Percentiles rank a stretch among this genome's conserved stretches.
Evolutionary conservation across 257 asterid species (phyloP).

Genomic region (Solanum piurae): DNA sequence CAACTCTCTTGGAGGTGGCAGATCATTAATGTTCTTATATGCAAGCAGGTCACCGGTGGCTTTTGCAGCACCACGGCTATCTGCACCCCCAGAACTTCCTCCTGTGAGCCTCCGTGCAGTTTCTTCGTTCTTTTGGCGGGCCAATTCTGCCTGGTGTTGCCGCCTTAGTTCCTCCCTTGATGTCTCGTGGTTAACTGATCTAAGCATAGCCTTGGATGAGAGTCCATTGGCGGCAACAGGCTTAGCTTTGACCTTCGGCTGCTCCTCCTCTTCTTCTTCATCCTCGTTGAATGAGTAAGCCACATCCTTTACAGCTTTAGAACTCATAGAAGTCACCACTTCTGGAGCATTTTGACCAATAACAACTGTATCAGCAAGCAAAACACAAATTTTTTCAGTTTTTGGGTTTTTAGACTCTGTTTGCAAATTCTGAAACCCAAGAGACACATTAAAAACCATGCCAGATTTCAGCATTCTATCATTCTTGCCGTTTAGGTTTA

Average conservation of each 20-base stretch:
- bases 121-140: conserved; percentile 21
- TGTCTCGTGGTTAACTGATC: conserved; percentile 21
- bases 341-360: conserved; percentile 14
- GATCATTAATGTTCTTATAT: conserved; percentile 18
- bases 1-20: conserved; percentile 20
- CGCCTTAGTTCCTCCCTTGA: conserved; percentile 19
- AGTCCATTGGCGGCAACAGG: background rate
- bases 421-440: conserved; percentile 21
- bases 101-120: conserved; percentile 22
- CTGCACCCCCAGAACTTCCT: conserved; percentile 8
- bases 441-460: conserved; percentile 19
- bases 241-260: conserved; percentile 2
- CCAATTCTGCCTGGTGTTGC: conserved; percentile 26
- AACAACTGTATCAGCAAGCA: conserved; percentile 22
- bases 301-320: conserved; percentile 24
- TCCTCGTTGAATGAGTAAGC: conserved; percentile 22
- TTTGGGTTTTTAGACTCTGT: conserved; percentile 15
- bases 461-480: conserved; percentile 13
- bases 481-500: conserved; percentile 16
- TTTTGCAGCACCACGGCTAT: conserved; percentile 12
- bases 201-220: conserved; percentile 18
- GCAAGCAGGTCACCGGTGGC: conserved; percentile 20
- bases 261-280: conserved; percentile 16
- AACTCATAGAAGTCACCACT: conserved; percentile 13
- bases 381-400: conserved; percentile 8